phyloP scores from a whole-genome alignment of 2,329 filamentous ascomycete species.

The Sphaerulina vaccinii region DNA sequence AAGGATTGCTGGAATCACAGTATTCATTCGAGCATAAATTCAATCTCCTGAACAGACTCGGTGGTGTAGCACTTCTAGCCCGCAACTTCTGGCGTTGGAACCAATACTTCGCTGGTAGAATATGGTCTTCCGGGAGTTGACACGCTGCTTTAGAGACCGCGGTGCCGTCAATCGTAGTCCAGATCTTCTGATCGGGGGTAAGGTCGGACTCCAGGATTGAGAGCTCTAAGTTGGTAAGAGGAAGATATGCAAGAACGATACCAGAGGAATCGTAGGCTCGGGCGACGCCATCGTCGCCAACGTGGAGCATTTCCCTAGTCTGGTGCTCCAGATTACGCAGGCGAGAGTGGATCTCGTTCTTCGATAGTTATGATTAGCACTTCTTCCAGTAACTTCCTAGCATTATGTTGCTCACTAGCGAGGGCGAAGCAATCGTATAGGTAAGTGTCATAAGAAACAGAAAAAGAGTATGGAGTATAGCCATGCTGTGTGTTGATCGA shows the following conservation, averaged over 20 bases:
- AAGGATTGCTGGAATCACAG: no score
- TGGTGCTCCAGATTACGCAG: background rate
- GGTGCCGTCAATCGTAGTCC: no score
- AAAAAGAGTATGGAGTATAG: background rate
- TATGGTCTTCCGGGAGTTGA: no score
- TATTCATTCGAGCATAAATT: no score
- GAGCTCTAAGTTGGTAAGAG: constrained; percentile 22
- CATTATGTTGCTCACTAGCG: background rate
- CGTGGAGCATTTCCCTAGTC: constrained; percentile 10
- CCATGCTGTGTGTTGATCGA: no score
- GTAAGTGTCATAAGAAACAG: background rate
- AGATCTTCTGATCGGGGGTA: background rate
- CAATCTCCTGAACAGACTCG: no score
- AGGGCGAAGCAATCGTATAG: background rate
- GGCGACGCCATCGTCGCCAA: constrained; percentile 25
- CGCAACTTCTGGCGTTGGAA: no score
- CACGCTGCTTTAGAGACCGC: no score
- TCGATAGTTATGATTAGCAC: no score
- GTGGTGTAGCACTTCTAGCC: no score
- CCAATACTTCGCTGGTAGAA: no score
- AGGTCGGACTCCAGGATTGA: background rate
- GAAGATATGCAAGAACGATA: constrained; percentile 19
- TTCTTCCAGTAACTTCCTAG: background rate
- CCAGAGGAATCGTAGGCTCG: constrained; percentile 25
- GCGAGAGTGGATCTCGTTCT: no score